Evolutionary conservation across 2,329 filamentous ascomycete species (phyloP), one percentile per base, ranked within the genome.

Genomic region (Dryadomyces quercivorus): DNA sequence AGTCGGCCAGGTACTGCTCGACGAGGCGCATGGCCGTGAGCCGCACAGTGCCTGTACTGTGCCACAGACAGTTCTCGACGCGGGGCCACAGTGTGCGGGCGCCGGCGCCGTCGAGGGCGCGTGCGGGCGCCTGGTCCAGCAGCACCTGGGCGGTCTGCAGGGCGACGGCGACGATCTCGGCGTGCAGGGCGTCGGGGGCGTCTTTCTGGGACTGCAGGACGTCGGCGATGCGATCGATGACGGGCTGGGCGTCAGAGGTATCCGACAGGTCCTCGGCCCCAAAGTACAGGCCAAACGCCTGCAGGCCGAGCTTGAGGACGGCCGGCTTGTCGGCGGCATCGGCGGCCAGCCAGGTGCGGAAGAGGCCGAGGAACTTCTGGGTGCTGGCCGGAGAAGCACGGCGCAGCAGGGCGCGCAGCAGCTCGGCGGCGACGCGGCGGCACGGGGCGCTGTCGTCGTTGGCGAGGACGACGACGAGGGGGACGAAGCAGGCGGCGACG

Each of bases 381-480:
- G 82, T 74, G 56, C 83, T 80, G 60, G 90, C 86, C 58, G 79
- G 78, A 64, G 92, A 86, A 2, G 90, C 84, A 62, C 84, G 82
- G 55, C 81, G 79, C 68, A 95, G 95, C 18, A 93, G 77, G 63
- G 87, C 84, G 63, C 86, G 89, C 55, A 97, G 73, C 47, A 98
- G 72, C 55, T 85, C 81, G 47, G 82, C 85, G 0, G 91, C 90
- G 67, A 92, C 84, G 58, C 90, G 80, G 34, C 88, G 83, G 67
- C 93, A 98, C 61, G 88, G 87, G 52, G 85, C 79, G 50, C 88
- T 88, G 53, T 94, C 87, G 57, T 98, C 93, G 62, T 96, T 95
- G 56, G 86, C 83, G 58, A 96, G 77, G 16, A 91, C 82, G 62
- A 95, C 81, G 51, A 96, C 82, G 6, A 98, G 70, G 0, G 91